Evolutionary conservation across 1,139 yeast species (phyloP).

Genomic region (Debaryomyces coudertii): DNA sequence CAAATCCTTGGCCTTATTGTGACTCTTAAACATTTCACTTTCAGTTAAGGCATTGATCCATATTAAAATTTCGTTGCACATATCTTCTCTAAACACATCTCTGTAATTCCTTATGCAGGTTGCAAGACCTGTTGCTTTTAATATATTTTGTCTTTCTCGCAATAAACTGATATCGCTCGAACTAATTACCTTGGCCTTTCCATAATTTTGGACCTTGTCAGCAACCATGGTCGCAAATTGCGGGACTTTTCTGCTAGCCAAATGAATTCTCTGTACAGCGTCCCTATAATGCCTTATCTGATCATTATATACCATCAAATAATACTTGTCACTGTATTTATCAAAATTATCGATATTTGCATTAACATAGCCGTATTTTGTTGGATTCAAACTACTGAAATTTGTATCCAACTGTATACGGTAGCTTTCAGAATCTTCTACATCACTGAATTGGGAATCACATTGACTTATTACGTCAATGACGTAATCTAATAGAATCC

Average conservation of each 20-base stretch:
- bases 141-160: conserved; percentile 53
- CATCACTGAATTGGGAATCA: conserved; percentile 40
- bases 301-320: conserved; percentile 72
- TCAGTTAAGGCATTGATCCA: conserved; percentile 68
- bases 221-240: conserved; percentile 79
- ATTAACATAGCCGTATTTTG: conserved; percentile 31
- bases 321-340: conserved; percentile 53
- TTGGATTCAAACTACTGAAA: conserved; percentile 35
- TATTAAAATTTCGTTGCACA: conserved; percentile 69
- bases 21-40: conserved; percentile 57
- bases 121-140: conserved; percentile 65
- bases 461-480: conserved; percentile 66
- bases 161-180: conserved; percentile 56
- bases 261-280: conserved; percentile 65
- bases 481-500: conserved; percentile 66
- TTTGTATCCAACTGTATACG: conserved; percentile 30
- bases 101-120: conserved; percentile 68
- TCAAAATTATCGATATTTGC: conserved; percentile 32
- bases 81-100: conserved; percentile 78
- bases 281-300: conserved; percentile 76
- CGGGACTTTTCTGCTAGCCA: conserved; percentile 65
- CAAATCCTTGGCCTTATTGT: conserved; percentile 49
- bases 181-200: conserved; percentile 69
- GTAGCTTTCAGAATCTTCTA: conserved; percentile 25
- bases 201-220: conserved; percentile 60